phyloP scores from a whole-genome alignment of 768 basidiomycete species.

The Termitomyces sp. region DNA sequence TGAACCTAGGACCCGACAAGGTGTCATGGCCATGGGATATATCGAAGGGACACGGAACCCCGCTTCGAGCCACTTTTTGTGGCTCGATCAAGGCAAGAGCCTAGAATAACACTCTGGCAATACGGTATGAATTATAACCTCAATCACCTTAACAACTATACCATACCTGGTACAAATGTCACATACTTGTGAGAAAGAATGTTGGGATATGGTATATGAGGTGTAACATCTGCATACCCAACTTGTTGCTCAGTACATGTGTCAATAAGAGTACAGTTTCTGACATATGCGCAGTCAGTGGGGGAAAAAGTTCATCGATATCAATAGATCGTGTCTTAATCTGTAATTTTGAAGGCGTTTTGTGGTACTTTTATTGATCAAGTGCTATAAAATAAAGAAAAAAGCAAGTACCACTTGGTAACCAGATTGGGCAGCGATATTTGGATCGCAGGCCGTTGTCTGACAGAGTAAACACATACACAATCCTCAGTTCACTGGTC shows the following conservation, averaged over 20 bases:
- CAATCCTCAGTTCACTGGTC: not conserved
- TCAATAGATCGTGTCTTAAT: not conserved
- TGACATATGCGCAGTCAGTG: not conserved
- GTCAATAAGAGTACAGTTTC: not conserved
- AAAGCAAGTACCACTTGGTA: too few relatives aligned
- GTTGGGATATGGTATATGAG: too few relatives aligned
- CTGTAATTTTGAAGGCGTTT: too few relatives aligned
- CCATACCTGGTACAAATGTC: constrained; percentile 2
- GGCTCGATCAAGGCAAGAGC: not conserved
- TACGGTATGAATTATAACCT: not conserved
- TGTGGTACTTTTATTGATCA: too few relatives aligned
- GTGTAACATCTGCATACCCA: too few relatives aligned
- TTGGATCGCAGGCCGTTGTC: not conserved
- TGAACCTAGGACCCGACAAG: too few relatives aligned
- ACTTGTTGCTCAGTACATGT: not conserved
- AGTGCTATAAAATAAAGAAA: too few relatives aligned
- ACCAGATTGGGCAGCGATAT: not conserved
- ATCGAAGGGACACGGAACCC: not conserved
- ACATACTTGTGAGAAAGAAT: constrained; percentile 5
- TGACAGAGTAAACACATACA: not conserved
- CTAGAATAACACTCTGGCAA: not conserved
- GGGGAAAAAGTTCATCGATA: not conserved
- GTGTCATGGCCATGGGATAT: not conserved
- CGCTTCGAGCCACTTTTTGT: not conserved
- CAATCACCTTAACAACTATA: not conserved